Evolutionary conservation across 129 eudicot species (phyloP), one percentile per base, ranked within the genome.

Genomic region (Flaveria bidentis): DNA sequence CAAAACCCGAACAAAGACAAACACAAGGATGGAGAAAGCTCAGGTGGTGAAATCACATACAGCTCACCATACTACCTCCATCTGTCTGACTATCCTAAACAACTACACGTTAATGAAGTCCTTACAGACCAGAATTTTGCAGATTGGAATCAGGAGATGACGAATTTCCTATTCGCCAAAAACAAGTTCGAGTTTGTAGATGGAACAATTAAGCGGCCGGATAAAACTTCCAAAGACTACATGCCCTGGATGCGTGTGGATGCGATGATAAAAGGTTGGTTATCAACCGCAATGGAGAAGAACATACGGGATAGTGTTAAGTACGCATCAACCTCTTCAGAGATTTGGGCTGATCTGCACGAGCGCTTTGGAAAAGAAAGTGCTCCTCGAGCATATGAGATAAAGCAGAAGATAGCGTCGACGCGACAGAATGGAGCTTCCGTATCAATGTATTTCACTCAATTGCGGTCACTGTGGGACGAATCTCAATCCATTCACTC

Each of bases 11-110:
- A 63, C 13, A 44, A 66, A 33, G 41, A 67, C 50, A 39, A 66
- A 17, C 42, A 18, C 72, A 67, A 67, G 9, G 36, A 67, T 41
- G 72, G 72, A 67, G 72, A 41, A 67, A 47, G 69, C 13, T 64
- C 69, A 30, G 1, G 69, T 6, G 47, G 69, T 64, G 69, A 47
- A 4, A 36, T 64, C 17, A 14, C 69, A 16, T 36, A 64, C 23
- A 47, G 33, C 47, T 64, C 69, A 64, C 47, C 69, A 28, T 64
- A 64, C 42, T 61, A 61, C 42, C 67, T 61, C 18, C 67, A 61
- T 25, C 67, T 42, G 10, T 61, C 67, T 18, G 67, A 61, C 26
- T 61, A 61, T 6, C 41, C 67, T 4, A 53, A 16, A n/a, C 26
- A 25, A 25, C 26, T 25, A 25, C 26, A 25, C 26, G 26, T 25